Base-by-base conservation (phyloP, 805 yeast genomes). In the Saccharomycopsis babjevae region DNA sequence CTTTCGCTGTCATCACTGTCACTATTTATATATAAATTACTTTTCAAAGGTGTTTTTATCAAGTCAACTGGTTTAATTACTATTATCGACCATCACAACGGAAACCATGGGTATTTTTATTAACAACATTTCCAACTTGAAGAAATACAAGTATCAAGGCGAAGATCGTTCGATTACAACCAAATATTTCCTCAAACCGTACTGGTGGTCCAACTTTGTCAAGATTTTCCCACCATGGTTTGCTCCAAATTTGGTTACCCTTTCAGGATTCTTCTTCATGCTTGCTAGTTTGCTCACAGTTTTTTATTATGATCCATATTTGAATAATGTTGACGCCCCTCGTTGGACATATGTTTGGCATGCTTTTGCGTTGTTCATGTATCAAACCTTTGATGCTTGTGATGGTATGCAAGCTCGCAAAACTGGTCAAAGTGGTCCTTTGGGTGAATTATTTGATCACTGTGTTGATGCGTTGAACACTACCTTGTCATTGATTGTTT, bases 331-430 rank as follows among this genome's bases (percentile, higher is more conserved):
- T n/a, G 77, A 76, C 2, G 77, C 81, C 13, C 97, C 98, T 6
- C 71, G 79, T 39, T 89, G 96, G 96, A 80, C 85, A 18, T 89
- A 87, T 70, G 80, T 81, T 66, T 75, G 85, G 54, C 88, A 89
- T 70, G 97, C 96, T 0, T 69, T 88, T 64, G 93, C 96, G 5
- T 74, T 92, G 66, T 91, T 92, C 70, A 76, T 91, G 79, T 92
- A 92, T 72, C 98, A 92, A 71, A 92, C 97, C 0, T 90, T 92
- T 71, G 98, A 92, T 72, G 97, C 97, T 0, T 88, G 97, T 72
- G 98, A 92, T 72, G 98, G 98, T 4, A 81, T 88, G 65, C 98
- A 92, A 72, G 97, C 97, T 28, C 83, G 98, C 70, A 83, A 93
- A 69, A 92, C 97, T 0, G 96, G 96, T n/a, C 96, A 90, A 72